These are phyloP conservation scores for Fusarium dimerum DNA, from an alignment of 2,329 filamentous ascomycete species.

Conservation along the genomic window DNA sequence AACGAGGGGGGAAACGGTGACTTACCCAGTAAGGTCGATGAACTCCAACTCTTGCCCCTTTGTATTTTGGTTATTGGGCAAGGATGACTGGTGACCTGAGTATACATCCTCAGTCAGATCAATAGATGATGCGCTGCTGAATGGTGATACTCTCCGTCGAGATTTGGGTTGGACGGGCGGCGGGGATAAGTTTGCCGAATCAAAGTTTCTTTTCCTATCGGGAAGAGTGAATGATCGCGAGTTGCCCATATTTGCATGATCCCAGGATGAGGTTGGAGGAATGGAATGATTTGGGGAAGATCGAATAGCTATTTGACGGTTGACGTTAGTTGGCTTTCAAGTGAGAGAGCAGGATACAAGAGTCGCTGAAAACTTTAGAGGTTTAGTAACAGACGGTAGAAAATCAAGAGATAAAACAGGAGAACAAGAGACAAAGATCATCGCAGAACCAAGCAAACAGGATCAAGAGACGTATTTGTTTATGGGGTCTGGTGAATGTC, in stretches of 20 bases:
- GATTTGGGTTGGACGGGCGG: constrained; percentile 32
- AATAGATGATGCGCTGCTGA: constrained; percentile 7
- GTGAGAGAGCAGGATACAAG: background rate
- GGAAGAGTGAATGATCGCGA: constrained; percentile 23
- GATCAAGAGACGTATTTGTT: too few relatives aligned
- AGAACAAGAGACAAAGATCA: too few relatives aligned
- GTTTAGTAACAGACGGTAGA: too few relatives aligned
- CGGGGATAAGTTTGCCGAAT: constrained; percentile 17
- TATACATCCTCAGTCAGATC: background rate
- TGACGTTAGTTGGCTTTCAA: background rate
- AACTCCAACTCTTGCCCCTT: constrained; percentile 27
- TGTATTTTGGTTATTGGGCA: constrained; percentile 4
- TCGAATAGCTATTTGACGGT: background rate
- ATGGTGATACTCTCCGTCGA: constrained; percentile 32
- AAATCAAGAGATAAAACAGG: too few relatives aligned
- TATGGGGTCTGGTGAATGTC: too few relatives aligned
- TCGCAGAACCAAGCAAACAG: too few relatives aligned
- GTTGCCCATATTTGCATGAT: constrained; percentile 22
- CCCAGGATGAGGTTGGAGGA: constrained; percentile 1
- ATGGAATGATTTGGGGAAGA: background rate
- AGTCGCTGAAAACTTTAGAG: too few relatives aligned
- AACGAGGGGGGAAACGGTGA: background rate
- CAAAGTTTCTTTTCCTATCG: constrained; percentile 32
- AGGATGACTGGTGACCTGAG: background rate
- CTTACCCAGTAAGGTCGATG: constrained; percentile 47